Percentiles rank a stretch among this genome's conserved stretches.
Evolutionary conservation across 352 stramenopile species (phyloP).

Genomic region (Thalassiosira mediterranea): DNA sequence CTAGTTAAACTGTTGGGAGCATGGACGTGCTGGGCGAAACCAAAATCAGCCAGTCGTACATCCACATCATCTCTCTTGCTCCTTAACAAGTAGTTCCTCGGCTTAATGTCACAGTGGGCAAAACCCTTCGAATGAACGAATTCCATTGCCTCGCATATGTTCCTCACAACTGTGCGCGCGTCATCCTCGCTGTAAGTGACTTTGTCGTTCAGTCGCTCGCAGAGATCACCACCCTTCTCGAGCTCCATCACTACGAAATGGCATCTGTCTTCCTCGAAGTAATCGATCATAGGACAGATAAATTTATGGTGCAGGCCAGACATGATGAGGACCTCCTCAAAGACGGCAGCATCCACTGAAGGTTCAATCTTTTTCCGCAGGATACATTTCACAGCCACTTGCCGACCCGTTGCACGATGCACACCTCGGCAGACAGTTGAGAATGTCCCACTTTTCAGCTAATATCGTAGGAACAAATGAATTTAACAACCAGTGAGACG

Average conservation of each 20-base stretch:
- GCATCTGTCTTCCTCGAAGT: conserved; percentile 84
- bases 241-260: conserved; percentile 99
- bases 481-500: too few relatives aligned
- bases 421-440: conserved; percentile 81
- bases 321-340: conserved; percentile 85
- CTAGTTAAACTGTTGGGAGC: conserved; percentile 93
- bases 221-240: conserved; percentile 95
- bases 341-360: conserved; percentile 79
- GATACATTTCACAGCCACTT: conserved; percentile 84
- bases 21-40: conserved; percentile 90
- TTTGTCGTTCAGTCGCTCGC: conserved; percentile 95
- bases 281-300: conserved; percentile 85
- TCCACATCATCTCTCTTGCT: conserved; percentile 87
- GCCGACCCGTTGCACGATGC: conserved; percentile 74
- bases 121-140: conserved; percentile 94
- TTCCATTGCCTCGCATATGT: conserved; percentile 92
- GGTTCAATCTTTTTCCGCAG: conserved; percentile 81
- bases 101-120: conserved; percentile 94
- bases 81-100: conserved; percentile 59
- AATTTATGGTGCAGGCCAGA: conserved; percentile 77
- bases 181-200: conserved; percentile 96
- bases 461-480: too few relatives aligned
- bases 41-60: conserved; percentile 92
- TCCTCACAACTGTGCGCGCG: conserved; percentile 89
- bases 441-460: conserved; percentile 84